A percentile compares a stretch with the other conserved stretches of the same genome.
These are phyloP conservation scores for Forsythia viridissima DNA, from an alignment of 257 asterid genomes.

Conservation along the genomic window DNA sequence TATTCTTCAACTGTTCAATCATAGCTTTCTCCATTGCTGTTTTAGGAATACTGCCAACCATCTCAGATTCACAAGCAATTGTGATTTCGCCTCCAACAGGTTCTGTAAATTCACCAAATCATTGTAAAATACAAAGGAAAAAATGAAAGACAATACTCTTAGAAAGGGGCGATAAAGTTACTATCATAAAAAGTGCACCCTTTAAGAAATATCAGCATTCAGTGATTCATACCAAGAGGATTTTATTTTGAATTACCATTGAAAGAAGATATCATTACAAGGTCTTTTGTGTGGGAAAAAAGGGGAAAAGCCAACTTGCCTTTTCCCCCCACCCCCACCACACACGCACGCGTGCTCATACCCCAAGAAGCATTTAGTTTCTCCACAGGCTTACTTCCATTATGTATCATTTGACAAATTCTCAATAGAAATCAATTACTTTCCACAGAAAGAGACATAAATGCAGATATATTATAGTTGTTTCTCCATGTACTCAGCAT, in stretches of 20 bases:
- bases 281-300: background rate
- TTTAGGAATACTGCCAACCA: conserved; percentile 47
- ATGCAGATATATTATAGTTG: background rate
- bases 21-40: conserved; percentile 66
- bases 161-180: conserved; percentile 6
- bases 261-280: conserved; percentile 13
- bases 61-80: conserved; percentile 67
- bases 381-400: background rate
- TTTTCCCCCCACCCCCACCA: too few species aligned
- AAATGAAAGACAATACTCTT: background rate
- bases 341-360: background rate
- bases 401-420: background rate
- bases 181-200: background rate
- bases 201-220: conserved; percentile 1
- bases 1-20: conserved; percentile 64
- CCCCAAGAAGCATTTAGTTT: background rate
- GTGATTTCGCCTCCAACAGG: conserved; percentile 96
- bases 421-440: background rate
- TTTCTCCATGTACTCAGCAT: background rate
- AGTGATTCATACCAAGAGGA: background rate
- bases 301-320: too few species aligned
- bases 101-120: conserved; percentile 45
- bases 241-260: conserved; percentile 2
- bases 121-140: conserved; percentile 18
- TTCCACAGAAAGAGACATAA: background rate